Conservation (phyloP, 768 basidiomycete genomes). For the Zangia roseola region DNA sequence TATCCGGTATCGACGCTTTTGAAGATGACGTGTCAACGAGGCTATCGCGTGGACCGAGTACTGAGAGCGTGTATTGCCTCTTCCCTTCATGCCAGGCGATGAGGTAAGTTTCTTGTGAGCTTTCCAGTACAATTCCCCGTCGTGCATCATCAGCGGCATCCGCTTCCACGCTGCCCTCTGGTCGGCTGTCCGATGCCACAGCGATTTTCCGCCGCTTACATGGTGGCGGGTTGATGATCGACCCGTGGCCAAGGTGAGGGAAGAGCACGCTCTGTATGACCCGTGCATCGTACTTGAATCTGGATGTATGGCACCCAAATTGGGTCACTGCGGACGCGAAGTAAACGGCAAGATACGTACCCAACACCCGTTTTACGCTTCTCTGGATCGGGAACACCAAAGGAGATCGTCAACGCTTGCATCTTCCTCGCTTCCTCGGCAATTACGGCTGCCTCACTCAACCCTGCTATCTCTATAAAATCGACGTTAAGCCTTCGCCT, state of each 20-base stretch:
- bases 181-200: constrained; percentile 5
- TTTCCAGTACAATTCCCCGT: constrained; percentile 26
- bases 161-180: constrained; percentile 7
- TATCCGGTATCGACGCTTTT: constrained; percentile 2
- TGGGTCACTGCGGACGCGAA: neutral
- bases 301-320: constrained; percentile 16
- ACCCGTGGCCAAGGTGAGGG: constrained; percentile 29
- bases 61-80: constrained; percentile 18
- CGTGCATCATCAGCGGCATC: constrained; percentile 8
- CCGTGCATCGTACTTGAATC: constrained; percentile 53
- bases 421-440: constrained; percentile 41
- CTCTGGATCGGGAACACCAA: constrained; percentile 36
- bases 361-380: constrained; percentile 41
- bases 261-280: constrained; percentile 46
- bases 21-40: neutral
- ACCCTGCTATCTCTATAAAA: constrained; percentile 20
- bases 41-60: constrained; percentile 7
- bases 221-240: constrained; percentile 14
- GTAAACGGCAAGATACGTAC: constrained; percentile 32
- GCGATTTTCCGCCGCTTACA: constrained; percentile 30
- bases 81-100: constrained; percentile 15
- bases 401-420: constrained; percentile 47
- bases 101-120: constrained; percentile 22
- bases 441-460: constrained; percentile 20
- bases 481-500: constrained; percentile 24